Evolutionary conservation across 2,329 filamentous ascomycete genomes (phyloP), one percentile per base, ranked within the genome.

Genomic region (Nigrospora oryzae): DNA sequence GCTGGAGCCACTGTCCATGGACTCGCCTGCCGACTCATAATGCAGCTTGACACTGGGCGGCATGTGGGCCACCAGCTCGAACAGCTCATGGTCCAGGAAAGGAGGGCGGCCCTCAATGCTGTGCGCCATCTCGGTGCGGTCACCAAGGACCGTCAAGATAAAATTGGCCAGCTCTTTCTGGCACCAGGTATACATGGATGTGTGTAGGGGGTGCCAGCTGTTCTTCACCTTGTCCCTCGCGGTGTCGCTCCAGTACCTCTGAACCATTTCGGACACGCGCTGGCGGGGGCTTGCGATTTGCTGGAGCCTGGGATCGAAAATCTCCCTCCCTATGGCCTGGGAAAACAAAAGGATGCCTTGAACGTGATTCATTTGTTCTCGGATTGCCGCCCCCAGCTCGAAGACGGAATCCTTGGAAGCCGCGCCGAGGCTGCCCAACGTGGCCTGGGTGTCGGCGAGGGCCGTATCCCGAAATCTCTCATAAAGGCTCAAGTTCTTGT

Each of bases 81-180:
- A 44, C 31, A 52, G 49, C 8, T 49, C 23, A 36, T 52, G 50
- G 45, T 52, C 50, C 19, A 52, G 47, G 12, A 51, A 52, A 13
- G 50, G 49, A 3, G 50, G 49, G 5, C 50, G 49, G 13, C 46
- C 50, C 38, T 51, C 49, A n/a, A 52, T 46, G 38, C 48, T 49
- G 47, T 52, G 50, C 15, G 50, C 49, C 50, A 52, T 51, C 42
- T 52, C 50, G 33, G 42, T 40, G n/a, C 50, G 50, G 42, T 52
- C 50, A 16, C 50, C 50, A 3, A 51, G 39, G 8, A 36, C 33
- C 11, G 49, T 51, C 30, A 52, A 39, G 28, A 52, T 43, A 16
- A 46, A 23, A 35, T 47, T 46, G 32, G 45, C 36, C 11, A 52
- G 40, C 23, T 47, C 36, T 8, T 32, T 43, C 43, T 51, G 51